Base-by-base conservation (phyloP, 2,329 filamentous ascomycete genomes). In the Elsinoe ampelina region DNA sequence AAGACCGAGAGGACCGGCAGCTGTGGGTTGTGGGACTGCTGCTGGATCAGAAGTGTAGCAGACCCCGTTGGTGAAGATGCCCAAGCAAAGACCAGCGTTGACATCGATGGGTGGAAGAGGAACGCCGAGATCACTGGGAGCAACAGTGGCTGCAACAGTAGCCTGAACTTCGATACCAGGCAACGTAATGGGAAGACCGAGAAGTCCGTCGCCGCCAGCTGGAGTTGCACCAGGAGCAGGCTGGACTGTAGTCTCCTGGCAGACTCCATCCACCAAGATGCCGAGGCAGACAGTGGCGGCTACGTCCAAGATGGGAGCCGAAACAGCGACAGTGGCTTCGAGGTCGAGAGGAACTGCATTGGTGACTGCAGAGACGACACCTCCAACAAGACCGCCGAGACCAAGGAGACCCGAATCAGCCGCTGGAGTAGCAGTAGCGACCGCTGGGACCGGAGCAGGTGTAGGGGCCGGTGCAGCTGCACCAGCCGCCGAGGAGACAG, bases 401-500 rank as follows among this genome's bases (percentile, higher is more conserved):
- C 54, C 54, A 11, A 56, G 42, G 12, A 56, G 54, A 30, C 54
- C 54, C 17, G 39, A 11, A 26, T 48, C 54, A 32, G 17, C 19
- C 12, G 54, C 54, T 10, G 41, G 22, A 45, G 42, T 26, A 11
- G 54, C 8, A 7, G 54, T 56, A 2, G 54, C 17, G 7, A 19
- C 54, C n/a, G 54, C 54, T 22, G 54, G 22, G 13, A 42, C 54
- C 13, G 54, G 17, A 26, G 42, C 41, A 36, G 54, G 54, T 13
- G 54, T 20, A 75, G 80, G 13, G 76, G 86, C 2, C 73, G 88
- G 1, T 83, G 83, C 3, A 76, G 78, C 51, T 82, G 86, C 59
- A 78, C 86, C 63, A 87, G 87, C 66, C 87, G 78, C 63, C 84
- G 80, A 0, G 73, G 88, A n/a, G 85, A 86, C 58, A 75, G 80